phyloP scores from a whole-genome alignment of 768 basidiomycete species.

The Daedaleopsis sinensis region DNA sequence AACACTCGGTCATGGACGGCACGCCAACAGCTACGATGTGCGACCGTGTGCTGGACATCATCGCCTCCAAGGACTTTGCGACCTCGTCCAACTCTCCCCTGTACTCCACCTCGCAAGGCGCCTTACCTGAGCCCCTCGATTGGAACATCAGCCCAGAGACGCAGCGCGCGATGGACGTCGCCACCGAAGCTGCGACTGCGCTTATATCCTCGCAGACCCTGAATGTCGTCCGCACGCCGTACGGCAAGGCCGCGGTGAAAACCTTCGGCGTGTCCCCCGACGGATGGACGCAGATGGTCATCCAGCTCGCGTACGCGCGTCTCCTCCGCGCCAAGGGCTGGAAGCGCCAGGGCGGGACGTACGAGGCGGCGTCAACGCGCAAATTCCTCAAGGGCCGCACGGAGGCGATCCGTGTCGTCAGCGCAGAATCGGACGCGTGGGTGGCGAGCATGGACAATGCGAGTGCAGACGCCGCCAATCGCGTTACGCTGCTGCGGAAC shows the following conservation, averaged over 20 bases:
- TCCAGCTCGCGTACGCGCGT: constrained; percentile 87
- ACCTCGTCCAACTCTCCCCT: constrained; percentile 43
- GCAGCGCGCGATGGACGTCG: constrained; percentile 52
- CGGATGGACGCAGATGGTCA: constrained; percentile 91
- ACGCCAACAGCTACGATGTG: constrained; percentile 78
- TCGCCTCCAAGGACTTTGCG: constrained; percentile 66
- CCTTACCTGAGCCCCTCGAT: constrained; percentile 39
- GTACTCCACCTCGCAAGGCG: constrained; percentile 23
- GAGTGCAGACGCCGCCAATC: constrained; percentile 41
- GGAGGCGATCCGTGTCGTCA: constrained; percentile 89
- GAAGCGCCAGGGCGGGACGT: constrained; percentile 75
- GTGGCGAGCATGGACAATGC: constrained; percentile 72
- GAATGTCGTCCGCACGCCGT: constrained; percentile 63
- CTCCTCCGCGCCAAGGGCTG: constrained; percentile 49
- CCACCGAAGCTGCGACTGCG: constrained; percentile 55
- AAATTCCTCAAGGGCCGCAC: constrained; percentile 89
- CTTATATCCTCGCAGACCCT: constrained; percentile 69
- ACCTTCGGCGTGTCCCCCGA: constrained; percentile 88
- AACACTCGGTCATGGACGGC: constrained; percentile 92
- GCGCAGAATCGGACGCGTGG: constrained; percentile 76
- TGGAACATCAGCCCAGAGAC: constrained; percentile 56
- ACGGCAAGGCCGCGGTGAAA: constrained; percentile 89
- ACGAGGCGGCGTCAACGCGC: constrained; percentile 92
- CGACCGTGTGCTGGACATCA: constrained; percentile 64
- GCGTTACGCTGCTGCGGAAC: constrained; percentile 54